Conservation (phyloP, 1,284 basidiomycete genomes). For the Butyriboletus appendiculatus region DNA sequence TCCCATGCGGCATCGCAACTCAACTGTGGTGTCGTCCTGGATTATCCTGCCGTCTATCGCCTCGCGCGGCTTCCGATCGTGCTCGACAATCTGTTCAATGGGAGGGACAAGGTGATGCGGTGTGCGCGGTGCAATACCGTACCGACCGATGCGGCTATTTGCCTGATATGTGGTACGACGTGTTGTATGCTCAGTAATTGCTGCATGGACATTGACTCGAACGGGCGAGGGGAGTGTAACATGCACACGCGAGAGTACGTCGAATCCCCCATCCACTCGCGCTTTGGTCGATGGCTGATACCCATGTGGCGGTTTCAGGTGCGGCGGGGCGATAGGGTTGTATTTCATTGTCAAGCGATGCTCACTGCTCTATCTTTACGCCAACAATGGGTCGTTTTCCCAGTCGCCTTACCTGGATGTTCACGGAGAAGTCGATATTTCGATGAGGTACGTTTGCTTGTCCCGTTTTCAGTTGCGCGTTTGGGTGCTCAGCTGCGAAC, state of each 20-base stretch:
- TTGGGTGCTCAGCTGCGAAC: not conserved
- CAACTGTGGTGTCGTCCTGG: conserved; percentile 74
- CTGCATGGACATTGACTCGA: conserved; percentile 74
- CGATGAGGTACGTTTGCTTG: conserved; percentile 72
- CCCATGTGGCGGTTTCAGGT: conserved; percentile 50
- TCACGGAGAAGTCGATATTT: conserved; percentile 93
- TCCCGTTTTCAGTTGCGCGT: no score
- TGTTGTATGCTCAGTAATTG: conserved; percentile 95
- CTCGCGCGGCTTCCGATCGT: conserved; percentile 80
- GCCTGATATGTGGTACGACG: conserved; percentile 86
- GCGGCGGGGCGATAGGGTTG: conserved; percentile 86
- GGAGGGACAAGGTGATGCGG: conserved; percentile 65
- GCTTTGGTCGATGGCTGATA: not conserved
- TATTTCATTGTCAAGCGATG: conserved; percentile 95
- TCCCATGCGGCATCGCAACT: conserved; percentile 71
- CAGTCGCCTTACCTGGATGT: conserved; percentile 93
- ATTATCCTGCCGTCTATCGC: conserved; percentile 87
- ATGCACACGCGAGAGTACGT: conserved; percentile 92
- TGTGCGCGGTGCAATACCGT: conserved; percentile 82
- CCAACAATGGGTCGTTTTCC: conserved; percentile 85
- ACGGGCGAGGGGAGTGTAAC: conserved; percentile 86
- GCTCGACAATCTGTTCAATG: conserved; percentile 79
- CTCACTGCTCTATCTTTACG: conserved; percentile 89
- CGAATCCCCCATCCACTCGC: not conserved
- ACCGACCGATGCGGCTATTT: conserved; percentile 88